phyloP scores from a whole-genome alignment of 2,329 filamentous ascomycete genomes.

The Geoglossum cookeanum region DNA sequence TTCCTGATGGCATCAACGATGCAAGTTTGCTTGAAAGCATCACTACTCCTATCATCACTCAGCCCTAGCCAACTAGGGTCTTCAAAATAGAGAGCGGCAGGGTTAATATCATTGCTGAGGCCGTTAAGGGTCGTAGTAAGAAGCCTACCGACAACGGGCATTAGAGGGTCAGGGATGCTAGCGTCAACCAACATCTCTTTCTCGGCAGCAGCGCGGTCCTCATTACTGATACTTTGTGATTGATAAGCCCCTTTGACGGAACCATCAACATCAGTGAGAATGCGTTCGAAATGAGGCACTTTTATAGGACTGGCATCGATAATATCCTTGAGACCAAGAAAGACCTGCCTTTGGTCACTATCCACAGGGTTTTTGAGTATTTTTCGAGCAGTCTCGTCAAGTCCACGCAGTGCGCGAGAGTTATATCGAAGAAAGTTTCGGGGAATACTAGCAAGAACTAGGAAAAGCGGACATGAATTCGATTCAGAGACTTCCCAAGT shows the following conservation, averaged over 20 bases:
- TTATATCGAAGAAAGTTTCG: constrained; percentile 43
- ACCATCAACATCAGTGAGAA: constrained; percentile 40
- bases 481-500: constrained; percentile 7
- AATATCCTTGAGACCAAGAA: constrained; percentile 29
- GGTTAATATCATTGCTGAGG: constrained; percentile 41
- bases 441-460: constrained; percentile 56
- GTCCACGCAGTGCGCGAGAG: neutral
- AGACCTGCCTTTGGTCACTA: constrained; percentile 1
- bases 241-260: constrained; percentile 41
- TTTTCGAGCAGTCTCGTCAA: neutral
- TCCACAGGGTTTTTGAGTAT: neutral
- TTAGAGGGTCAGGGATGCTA: constrained; percentile 30
- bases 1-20: constrained; percentile 39
- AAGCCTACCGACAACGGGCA: constrained; percentile 28
- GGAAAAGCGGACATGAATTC: constrained; percentile 17
- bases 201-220: constrained; percentile 29
- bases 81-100: constrained; percentile 50
- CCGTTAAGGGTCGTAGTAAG: constrained; percentile 31
- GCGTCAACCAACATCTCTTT: constrained; percentile 33
- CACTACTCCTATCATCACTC: constrained; percentile 35
- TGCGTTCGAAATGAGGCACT: constrained; percentile 25
- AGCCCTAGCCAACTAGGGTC: constrained; percentile 53
- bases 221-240: constrained; percentile 23
- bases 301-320: constrained; percentile 28
- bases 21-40: constrained; percentile 40